phyloP scores from a whole-genome alignment of 345 rosid genomes.

The Lepidium aucheri region DNA sequence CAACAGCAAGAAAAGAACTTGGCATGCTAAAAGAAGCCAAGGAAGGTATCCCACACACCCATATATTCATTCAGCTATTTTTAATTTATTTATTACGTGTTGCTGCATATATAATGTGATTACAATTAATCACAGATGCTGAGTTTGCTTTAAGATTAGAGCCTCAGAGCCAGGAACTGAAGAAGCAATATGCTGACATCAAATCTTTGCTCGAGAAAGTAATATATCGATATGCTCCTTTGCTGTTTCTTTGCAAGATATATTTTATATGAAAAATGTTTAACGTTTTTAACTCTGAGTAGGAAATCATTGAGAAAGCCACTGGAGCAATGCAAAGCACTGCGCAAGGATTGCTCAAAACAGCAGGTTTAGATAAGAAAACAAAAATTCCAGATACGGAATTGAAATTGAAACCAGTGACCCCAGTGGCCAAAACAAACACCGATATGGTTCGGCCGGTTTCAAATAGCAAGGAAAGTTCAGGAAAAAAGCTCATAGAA shows the following conservation, averaged over 20 bases:
- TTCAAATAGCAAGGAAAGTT: slow-evolving; percentile 24
- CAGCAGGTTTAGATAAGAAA: slow-evolving; percentile 34
- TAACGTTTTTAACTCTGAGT: background rate
- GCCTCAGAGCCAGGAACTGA: slow-evolving; percentile 75
- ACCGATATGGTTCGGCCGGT: slow-evolving; percentile 27
- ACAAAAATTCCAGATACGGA: background rate
- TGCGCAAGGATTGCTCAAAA: slow-evolving; percentile 33
- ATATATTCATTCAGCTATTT: background rate
- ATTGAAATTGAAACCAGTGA: background rate
- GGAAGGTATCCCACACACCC: slow-evolving; percentile 39
- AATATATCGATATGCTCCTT: background rate
- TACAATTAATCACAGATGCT: slow-evolving; percentile 54
- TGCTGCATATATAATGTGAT: background rate
- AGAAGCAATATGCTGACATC: slow-evolving; percentile 65
- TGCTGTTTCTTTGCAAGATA: background rate
- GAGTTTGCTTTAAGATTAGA: slow-evolving; percentile 82
- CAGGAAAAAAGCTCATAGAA: slow-evolving; percentile 34
- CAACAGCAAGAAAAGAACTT: slow-evolving; percentile 78
- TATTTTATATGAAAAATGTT: background rate
- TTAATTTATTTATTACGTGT: background rate
- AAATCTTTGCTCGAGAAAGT: slow-evolving; percentile 72
- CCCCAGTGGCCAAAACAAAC: slow-evolving; percentile 9
- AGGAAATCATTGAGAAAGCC: slow-evolving; percentile 61
- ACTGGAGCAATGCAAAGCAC: slow-evolving; percentile 49
- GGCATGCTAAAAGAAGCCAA: slow-evolving; percentile 64